These are phyloP conservation scores for Melanopsichium pennsylvanicum DNA, from an alignment of 1,284 basidiomycete genomes.

Conservation along the genomic window DNA sequence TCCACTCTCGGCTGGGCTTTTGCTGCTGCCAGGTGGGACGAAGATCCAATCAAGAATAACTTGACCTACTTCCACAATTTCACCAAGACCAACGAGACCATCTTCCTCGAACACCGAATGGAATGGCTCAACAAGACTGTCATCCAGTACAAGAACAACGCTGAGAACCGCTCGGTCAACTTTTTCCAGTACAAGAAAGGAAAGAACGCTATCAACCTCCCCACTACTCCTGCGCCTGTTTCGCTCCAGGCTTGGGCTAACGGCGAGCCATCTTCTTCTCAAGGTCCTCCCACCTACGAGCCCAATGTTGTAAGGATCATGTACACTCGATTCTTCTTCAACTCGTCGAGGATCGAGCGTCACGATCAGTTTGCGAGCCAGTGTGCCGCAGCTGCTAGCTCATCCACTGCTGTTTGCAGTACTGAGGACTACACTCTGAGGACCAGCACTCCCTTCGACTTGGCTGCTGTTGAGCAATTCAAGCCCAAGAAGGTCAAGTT, in stretches of 20 bases:
- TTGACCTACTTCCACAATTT: slow-evolving; percentile 47
- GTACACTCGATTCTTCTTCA: slow-evolving; percentile 60
- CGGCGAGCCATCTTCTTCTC: slow-evolving; percentile 37
- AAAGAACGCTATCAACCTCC: slow-evolving; percentile 40
- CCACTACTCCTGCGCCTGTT: slow-evolving; percentile 46
- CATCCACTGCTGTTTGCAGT: slow-evolving; percentile 39
- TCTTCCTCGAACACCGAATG: slow-evolving; percentile 49
- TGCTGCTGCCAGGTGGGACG: slow-evolving; percentile 35
- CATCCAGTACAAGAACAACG: slow-evolving; percentile 48
- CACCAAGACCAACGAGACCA: slow-evolving; percentile 22
- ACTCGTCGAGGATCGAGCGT: slow-evolving; percentile 47
- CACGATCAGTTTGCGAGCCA: slow-evolving; percentile 36
- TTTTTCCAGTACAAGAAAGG: slow-evolving; percentile 29
- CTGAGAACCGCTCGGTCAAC: slow-evolving; percentile 24
- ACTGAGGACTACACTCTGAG: slow-evolving; percentile 52
- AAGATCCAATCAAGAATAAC: slow-evolving; percentile 37
- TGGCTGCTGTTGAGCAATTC: slow-evolving; percentile 11
- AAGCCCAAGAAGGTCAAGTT: slow-evolving; percentile 28
- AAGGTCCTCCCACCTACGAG: slow-evolving; percentile 44
- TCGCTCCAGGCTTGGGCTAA: slow-evolving; percentile 49
- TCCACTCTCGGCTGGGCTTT: slow-evolving; percentile 48
- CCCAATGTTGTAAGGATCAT: slow-evolving; percentile 42
- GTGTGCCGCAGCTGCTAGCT: slow-evolving; percentile 27
- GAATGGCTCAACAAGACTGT: slow-evolving; percentile 52
- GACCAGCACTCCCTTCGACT: slow-evolving; percentile 39